Conservation (phyloP, 495 filamentous ascomycete species). For the Haplographium delicatum region DNA sequence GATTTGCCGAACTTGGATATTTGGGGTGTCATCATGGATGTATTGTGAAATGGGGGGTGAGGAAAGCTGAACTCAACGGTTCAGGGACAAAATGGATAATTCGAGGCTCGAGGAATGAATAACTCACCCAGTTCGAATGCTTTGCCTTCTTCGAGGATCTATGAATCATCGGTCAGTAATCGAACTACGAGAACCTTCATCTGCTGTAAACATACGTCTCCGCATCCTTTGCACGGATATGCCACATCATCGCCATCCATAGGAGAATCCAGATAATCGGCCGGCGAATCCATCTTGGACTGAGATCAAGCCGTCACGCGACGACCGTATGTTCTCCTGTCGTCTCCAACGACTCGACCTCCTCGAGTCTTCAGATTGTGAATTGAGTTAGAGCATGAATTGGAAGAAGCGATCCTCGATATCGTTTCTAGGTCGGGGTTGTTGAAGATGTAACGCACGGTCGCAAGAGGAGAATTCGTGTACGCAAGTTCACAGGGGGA, state of each 20-base stretch:
- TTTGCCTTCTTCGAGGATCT: conserved; percentile 98
- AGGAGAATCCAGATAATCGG: conserved; percentile 69
- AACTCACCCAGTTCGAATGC: conserved; percentile 93
- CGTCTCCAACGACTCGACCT: conserved; percentile 12
- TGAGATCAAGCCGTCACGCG: conserved; percentile 4
- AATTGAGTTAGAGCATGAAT: conserved; percentile 20
- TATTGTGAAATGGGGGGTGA: neutral
- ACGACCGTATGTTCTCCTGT: conserved; percentile 10
- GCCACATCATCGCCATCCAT: conserved; percentile 83
- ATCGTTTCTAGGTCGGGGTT: neutral
- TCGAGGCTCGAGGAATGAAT: neutral
- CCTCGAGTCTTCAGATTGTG: conserved; percentile 15
- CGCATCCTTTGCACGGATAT: conserved; percentile 95
- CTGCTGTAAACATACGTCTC: conserved; percentile 62
- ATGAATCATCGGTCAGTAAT: conserved; percentile 24
- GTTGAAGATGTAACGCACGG: conserved; percentile 7
- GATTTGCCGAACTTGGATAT: conserved; percentile 6
- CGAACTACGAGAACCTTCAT: conserved; percentile 4
- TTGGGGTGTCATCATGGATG: conserved; percentile 1
- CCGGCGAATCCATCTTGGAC: conserved; percentile 48
- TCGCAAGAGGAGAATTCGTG: too few species aligned
- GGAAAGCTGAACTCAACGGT: neutral
- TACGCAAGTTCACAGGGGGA: conserved; percentile 21
- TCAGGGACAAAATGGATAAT: neutral
- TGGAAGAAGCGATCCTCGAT: conserved; percentile 19